phyloP scores from a whole-genome alignment of 2,329 filamentous ascomycete species.

The Colletotrichum sojae region DNA sequence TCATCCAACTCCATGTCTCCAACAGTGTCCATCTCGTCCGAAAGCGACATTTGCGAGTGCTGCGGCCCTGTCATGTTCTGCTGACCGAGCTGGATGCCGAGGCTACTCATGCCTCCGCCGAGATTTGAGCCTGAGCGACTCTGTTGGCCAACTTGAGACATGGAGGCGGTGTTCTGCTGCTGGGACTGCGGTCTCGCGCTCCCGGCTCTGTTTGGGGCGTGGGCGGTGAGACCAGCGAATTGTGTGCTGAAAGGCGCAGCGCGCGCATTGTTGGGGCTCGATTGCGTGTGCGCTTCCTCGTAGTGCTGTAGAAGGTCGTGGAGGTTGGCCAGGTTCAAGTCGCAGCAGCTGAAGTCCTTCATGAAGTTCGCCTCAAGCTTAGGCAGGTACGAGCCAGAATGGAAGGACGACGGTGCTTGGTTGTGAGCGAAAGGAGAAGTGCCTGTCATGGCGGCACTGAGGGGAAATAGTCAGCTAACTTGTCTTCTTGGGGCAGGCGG shows the following conservation, averaged over 20 bases:
- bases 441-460: conserved; percentile 92
- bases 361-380: conserved; percentile 98
- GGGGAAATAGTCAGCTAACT: conserved; percentile 36
- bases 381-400: conserved; percentile 95
- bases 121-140: conserved; percentile 33
- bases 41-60: conserved; percentile 60
- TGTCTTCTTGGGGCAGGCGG: conserved; percentile 10
- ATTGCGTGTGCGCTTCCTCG: conserved; percentile 91
- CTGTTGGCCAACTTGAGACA: conserved; percentile 38
- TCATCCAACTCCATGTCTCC: conserved; percentile 99
- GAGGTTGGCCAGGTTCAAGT: conserved; percentile 87
- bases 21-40: conserved; percentile 84
- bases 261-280: conserved; percentile 61
- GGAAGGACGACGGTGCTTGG: conserved; percentile 88
- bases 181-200: conserved; percentile 39
- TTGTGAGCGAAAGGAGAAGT: conserved; percentile 89
- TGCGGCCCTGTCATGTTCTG: conserved; percentile 49
- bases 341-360: conserved; percentile 97
- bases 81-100: conserved; percentile 49
- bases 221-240: conserved; percentile 47
- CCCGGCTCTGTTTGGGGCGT: conserved; percentile 36
- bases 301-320: conserved; percentile 98
- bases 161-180: conserved; percentile 35
- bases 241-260: conserved; percentile 57
- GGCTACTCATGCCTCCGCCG: conserved; percentile 36